Percentiles rank a stretch among this genome's conserved stretches.
These are phyloP conservation scores for Piromyces finnis DNA, from an alignment of 192 early-diverging fungal species.

Conservation along the genomic window DNA sequence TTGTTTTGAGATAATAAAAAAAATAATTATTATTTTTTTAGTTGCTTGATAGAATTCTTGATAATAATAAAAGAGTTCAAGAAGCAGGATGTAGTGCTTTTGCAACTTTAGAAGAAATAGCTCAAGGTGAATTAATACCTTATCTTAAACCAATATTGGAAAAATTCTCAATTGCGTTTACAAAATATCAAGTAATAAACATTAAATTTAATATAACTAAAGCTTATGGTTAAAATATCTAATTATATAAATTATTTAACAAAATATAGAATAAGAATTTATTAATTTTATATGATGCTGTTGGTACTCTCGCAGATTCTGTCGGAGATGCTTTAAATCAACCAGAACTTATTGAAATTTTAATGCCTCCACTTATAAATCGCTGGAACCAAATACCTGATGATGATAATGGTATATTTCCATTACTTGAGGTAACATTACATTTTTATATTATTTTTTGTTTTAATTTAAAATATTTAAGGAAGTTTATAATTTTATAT, in stretches of 20 bases:
- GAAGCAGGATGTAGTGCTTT: constrained; percentile 93
- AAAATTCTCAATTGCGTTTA: constrained; percentile 63
- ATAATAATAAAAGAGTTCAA: constrained; percentile 96
- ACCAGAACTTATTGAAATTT: constrained; percentile 55
- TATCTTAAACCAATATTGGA: constrained; percentile 77
- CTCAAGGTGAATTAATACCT: constrained; percentile 56
- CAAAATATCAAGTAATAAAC: constrained; percentile 43
- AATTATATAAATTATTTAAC: too few relatives aligned
- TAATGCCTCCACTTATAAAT: constrained; percentile 73
- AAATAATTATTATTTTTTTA: neutral
- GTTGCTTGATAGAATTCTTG: constrained; percentile 55
- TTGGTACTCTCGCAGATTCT: constrained; percentile 92
- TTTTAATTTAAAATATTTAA: too few relatives aligned
- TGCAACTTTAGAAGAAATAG: constrained; percentile 90
- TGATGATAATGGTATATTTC: constrained; percentile 83
- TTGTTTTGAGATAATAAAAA: too few relatives aligned
- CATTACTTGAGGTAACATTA: constrained; percentile 58
- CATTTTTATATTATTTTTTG: too few relatives aligned
- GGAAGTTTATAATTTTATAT: too few relatives aligned
- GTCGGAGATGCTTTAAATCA: constrained; percentile 68
- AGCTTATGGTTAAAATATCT: too few relatives aligned
- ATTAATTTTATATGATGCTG: constrained; percentile 88
- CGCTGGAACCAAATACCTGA: constrained; percentile 71
- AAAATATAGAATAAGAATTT: constrained; percentile 73
- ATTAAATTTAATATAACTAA: too few relatives aligned